Conservation (phyloP, 2,329 filamentous ascomycete genomes). For the Hysterium pulicare region DNA sequence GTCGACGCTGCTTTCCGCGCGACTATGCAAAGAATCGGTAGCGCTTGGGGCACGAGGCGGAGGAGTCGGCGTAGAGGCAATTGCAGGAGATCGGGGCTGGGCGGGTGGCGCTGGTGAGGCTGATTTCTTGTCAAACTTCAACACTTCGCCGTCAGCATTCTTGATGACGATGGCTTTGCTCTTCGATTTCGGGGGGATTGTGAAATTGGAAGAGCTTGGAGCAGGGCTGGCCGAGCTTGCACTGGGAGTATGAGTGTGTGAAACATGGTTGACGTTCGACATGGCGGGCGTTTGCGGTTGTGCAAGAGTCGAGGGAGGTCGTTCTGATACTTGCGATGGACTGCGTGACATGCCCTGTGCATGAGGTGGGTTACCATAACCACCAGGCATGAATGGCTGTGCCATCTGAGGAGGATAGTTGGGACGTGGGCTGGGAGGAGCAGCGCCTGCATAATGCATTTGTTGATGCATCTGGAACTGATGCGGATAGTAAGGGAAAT, state of each 20-base stretch:
- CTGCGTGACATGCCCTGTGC: conserved; percentile 74
- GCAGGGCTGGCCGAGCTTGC: conserved; percentile 57
- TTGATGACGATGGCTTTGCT: conserved; percentile 80
- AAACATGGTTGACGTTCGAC: conserved; percentile 39
- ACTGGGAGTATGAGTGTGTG: conserved; percentile 54
- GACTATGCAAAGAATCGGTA: conserved; percentile 60
- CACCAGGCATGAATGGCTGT: conserved; percentile 49
- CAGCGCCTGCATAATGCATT: conserved; percentile 44
- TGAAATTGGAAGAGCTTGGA: conserved; percentile 59
- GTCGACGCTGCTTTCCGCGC: conserved; percentile 65
- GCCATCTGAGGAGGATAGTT: conserved; percentile 47
- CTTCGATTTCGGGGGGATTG: conserved; percentile 61
- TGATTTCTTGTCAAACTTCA: conserved; percentile 57
- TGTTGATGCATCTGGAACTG: conserved; percentile 46
- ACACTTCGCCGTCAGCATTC: conserved; percentile 72
- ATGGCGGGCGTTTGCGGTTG: conserved; percentile 57
- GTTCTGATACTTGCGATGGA: conserved; percentile 53
- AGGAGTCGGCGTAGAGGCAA: conserved; percentile 68
- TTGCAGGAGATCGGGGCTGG: conserved; percentile 57
- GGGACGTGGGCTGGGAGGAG: conserved; percentile 45
- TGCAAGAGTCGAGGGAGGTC: conserved; percentile 58
- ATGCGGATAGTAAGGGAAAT: conserved; percentile 44
- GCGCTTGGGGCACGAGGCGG: conserved; percentile 71
- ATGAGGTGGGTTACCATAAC: conserved; percentile 56
- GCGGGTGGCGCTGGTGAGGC: conserved; percentile 50